These are phyloP conservation scores for Fusarium sulawesiense DNA, from an alignment of 2,329 filamentous ascomycete species.

Conservation along the genomic window DNA sequence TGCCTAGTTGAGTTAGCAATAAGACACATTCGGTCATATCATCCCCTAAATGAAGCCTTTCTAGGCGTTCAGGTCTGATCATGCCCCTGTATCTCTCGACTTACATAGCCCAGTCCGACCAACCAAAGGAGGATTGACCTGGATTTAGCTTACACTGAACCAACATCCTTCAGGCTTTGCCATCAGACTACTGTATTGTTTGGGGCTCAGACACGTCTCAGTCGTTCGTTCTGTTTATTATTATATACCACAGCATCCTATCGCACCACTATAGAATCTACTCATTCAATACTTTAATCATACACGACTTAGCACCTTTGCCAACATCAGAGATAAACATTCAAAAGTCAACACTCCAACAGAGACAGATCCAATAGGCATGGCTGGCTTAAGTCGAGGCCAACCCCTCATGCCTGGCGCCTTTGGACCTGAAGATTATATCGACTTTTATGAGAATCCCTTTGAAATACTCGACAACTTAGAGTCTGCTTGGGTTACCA, in stretches of 20 bases:
- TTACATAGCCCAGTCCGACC: slow-evolving; percentile 2
- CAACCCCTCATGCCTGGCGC: slow-evolving; percentile 46
- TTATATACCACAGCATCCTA: slow-evolving; percentile 6
- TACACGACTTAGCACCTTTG: neutral
- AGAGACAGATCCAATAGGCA: slow-evolving; percentile 1
- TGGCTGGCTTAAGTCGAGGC: slow-evolving; percentile 24
- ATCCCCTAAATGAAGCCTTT: neutral
- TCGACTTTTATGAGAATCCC: slow-evolving; percentile 48
- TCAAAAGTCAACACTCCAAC: neutral
- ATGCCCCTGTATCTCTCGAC: neutral
- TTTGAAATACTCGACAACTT: slow-evolving; percentile 42
- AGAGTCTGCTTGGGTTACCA: slow-evolving; percentile 42
- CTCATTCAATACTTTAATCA: slow-evolving; percentile 4
- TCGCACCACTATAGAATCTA: slow-evolving; percentile 1
- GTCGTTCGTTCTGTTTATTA: slow-evolving; percentile 16
- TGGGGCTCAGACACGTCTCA: neutral
- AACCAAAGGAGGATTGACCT: neutral
- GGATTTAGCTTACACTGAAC: slow-evolving; percentile 8
- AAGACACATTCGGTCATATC: neutral
- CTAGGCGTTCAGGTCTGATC: neutral
- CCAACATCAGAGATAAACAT: neutral
- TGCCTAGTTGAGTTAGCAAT: slow-evolving; percentile 25
- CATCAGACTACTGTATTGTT: slow-evolving; percentile 1
- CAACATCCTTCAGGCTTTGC: slow-evolving; percentile 1
- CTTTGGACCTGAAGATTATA: slow-evolving; percentile 48